A percentile compares a stretch with the other conserved stretches of the same genome.
Evolutionary conservation across 495 filamentous ascomycete genomes (phyloP).

Genomic region (Choiromyces venosus): DNA sequence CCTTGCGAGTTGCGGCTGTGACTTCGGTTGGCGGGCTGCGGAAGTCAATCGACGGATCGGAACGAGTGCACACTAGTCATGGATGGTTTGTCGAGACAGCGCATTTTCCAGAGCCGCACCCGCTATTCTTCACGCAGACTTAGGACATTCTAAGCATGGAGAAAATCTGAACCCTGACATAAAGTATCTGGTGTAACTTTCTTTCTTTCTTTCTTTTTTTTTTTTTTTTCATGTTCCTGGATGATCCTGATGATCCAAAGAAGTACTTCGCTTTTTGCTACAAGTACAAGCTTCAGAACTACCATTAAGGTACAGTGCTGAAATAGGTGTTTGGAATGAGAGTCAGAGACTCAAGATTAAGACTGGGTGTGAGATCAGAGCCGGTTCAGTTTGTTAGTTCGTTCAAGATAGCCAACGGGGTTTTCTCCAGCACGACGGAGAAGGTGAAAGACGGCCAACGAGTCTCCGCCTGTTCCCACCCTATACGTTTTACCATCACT

Average conservation of each 20-base stretch:
- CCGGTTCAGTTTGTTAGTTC: not conserved
- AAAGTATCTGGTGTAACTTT: not conserved
- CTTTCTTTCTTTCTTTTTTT: not conserved
- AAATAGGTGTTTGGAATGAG: not conserved
- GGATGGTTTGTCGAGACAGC: slow-evolving; percentile 26
- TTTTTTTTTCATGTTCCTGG: not conserved
- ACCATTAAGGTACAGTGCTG: not conserved
- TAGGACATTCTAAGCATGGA: not conserved
- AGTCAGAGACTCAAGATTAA: not conserved
- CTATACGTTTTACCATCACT: not conserved
- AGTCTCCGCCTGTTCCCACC: not conserved
- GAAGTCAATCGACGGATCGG: slow-evolving; percentile 32
- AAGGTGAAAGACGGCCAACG: not conserved
- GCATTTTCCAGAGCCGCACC: slow-evolving; percentile 30
- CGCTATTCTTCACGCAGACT: not conserved
- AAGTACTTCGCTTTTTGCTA: not conserved
- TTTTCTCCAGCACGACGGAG: not conserved
- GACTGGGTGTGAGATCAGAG: not conserved
- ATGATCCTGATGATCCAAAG: not conserved
- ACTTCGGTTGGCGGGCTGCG: slow-evolving; percentile 24
- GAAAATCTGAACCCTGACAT: not conserved
- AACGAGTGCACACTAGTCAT: slow-evolving; percentile 12
- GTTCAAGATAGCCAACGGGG: not conserved
- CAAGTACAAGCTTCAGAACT: not conserved
- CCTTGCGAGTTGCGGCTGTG: slow-evolving; percentile 19